Evolutionary conservation across 2,329 filamentous ascomycete species (phyloP).

Genomic region (Cyclaneusma minus): DNA sequence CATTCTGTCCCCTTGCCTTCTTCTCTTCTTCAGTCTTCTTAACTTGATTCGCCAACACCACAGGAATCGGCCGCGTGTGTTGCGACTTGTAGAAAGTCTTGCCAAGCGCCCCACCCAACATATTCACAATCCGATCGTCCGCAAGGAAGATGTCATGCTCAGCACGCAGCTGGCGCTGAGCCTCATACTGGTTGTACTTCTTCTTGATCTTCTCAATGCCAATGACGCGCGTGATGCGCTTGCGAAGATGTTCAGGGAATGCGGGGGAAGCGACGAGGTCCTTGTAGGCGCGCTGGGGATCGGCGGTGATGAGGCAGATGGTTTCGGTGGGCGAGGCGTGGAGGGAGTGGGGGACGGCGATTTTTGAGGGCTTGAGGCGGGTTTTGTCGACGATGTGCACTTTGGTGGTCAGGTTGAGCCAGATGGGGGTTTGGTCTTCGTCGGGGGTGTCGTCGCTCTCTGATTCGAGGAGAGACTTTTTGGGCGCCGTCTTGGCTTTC

Average conservation of each 20-base stretch:
- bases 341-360: constrained; percentile 62
- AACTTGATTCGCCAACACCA: constrained; percentile 49
- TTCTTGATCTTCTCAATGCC: constrained; percentile 73
- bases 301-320: constrained; percentile 76
- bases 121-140: constrained; percentile 68
- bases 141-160: constrained; percentile 92
- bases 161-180: constrained; percentile 62
- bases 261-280: constrained; percentile 62
- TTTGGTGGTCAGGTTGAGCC: constrained; percentile 49
- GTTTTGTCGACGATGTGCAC: constrained; percentile 55
- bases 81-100: constrained; percentile 85
- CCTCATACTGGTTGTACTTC: constrained; percentile 83
- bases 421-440: constrained; percentile 36
- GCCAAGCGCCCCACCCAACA: constrained; percentile 63
- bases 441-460: constrained; percentile 25
- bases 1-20: constrained; percentile 41
- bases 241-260: constrained; percentile 51
- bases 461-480: constrained; percentile 40
- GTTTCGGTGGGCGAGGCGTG: constrained; percentile 49
- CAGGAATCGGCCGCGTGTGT: constrained; percentile 72
- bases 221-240: constrained; percentile 61
- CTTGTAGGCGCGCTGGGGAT: constrained; percentile 76
- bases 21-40: constrained; percentile 44
- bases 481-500: constrained; percentile 25
- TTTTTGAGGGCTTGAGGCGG: constrained; percentile 71